These are phyloP conservation scores for Sabuloglossum arenarium DNA, from an alignment of 495 filamentous ascomycete species.

Conservation along the genomic window DNA sequence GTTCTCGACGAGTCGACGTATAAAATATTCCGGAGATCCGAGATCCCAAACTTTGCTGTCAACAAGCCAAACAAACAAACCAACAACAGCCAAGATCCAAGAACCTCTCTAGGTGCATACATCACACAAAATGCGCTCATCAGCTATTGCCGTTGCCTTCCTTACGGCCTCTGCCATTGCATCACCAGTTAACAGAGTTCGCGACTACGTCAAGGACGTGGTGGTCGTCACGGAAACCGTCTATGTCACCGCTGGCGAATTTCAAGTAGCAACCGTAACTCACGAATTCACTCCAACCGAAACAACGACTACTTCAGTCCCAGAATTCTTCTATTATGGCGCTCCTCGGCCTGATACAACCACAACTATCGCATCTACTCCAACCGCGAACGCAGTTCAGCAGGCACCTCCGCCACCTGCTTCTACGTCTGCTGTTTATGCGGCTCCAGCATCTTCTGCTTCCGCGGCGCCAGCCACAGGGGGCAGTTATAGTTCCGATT, in stretches of 20 bases:
- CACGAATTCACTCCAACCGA: background rate
- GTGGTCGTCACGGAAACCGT: conserved; percentile 31
- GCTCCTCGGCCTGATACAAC: conserved; percentile 71
- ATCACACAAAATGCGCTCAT: conserved; percentile 43
- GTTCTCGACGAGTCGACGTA: background rate
- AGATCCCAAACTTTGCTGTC: conserved; percentile 2
- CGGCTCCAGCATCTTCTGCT: conserved; percentile 4
- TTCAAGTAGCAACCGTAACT: too few relatives aligned
- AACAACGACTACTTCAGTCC: background rate
- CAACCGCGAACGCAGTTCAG: background rate
- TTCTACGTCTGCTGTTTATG: background rate
- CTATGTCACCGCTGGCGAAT: conserved; percentile 35
- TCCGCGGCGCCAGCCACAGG: conserved; percentile 4
- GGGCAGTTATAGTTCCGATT: conserved; percentile 22
- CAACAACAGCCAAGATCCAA: background rate
- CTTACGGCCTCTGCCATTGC: conserved; percentile 40
- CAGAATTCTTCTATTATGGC: background rate
- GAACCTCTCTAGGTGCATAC: background rate
- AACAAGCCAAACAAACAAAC: background rate
- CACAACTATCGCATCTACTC: conserved; percentile 30
- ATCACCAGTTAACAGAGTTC: conserved; percentile 32
- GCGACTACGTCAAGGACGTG: conserved; percentile 30
- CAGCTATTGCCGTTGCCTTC: conserved; percentile 36
- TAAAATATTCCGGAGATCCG: background rate
- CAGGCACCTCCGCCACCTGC: background rate